These are phyloP conservation scores for Zygosaccharomyces pseudobailii DNA, from an alignment of 1,139 yeast species.

Conservation along the genomic window DNA sequence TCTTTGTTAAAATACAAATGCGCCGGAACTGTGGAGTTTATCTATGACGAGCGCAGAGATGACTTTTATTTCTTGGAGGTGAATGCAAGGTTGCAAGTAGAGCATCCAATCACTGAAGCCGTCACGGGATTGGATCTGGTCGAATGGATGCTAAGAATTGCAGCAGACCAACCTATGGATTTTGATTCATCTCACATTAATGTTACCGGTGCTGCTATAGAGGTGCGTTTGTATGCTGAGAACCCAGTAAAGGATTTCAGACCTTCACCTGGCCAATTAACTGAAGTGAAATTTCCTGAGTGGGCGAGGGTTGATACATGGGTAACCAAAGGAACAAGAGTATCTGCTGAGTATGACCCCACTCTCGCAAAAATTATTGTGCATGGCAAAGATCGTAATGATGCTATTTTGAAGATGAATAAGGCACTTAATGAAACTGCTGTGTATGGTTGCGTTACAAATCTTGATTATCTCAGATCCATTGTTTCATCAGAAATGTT, in stretches of 20 bases:
- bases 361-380: conserved; percentile 95
- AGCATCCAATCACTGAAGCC: conserved; percentile 94
- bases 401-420: conserved; percentile 71
- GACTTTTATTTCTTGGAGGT: conserved; percentile 94
- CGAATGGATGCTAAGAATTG: conserved; percentile 92
- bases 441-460: conserved; percentile 83
- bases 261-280: conserved; percentile 94
- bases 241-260: conserved; percentile 91
- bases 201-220: conserved; percentile 88
- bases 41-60: conserved; percentile 78
- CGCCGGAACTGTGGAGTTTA: conserved; percentile 97
- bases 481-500: conserved; percentile 84
- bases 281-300: conserved; percentile 76
- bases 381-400: conserved; percentile 81
- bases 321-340: conserved; percentile 84
- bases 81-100: conserved; percentile 94
- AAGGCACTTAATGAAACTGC: conserved; percentile 82
- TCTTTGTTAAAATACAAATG: conserved; percentile 81
- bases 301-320: conserved; percentile 94
- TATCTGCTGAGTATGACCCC: conserved; percentile 94
- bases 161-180: conserved; percentile 84
- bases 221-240: conserved; percentile 93
- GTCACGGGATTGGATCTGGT: conserved; percentile 92
- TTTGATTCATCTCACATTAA: conserved; percentile 49
- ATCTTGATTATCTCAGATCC: conserved; percentile 81